These are phyloP conservation scores for Apiospora koreana DNA, from an alignment of 2,329 filamentous ascomycete genomes.

Conservation along the genomic window DNA sequence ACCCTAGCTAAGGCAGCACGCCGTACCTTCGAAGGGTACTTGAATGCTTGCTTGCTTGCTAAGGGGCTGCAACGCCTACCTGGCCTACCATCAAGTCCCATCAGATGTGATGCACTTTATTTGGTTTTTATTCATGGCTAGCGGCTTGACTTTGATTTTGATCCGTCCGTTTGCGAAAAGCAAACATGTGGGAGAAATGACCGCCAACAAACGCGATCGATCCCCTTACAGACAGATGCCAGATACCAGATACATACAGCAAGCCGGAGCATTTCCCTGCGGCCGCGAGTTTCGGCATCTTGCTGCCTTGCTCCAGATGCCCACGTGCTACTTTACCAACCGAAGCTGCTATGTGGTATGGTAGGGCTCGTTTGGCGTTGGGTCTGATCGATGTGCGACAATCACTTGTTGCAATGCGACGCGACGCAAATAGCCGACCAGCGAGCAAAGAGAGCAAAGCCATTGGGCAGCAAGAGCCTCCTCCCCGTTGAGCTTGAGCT, in stretches of 20 bases:
- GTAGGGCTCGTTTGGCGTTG: slow-evolving; percentile 11
- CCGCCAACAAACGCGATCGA: neutral
- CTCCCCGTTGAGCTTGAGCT: neutral
- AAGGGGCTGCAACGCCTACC: neutral
- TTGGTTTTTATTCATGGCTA: slow-evolving; percentile 1
- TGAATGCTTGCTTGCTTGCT: neutral
- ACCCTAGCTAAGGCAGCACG: slow-evolving; percentile 1
- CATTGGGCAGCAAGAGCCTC: slow-evolving; percentile 10
- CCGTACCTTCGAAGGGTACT: neutral
- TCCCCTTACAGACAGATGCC: neutral
- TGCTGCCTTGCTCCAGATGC: slow-evolving; percentile 2
- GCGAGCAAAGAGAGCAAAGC: neutral
- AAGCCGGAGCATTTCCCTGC: neutral
- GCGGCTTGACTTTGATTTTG: slow-evolving; percentile 4
- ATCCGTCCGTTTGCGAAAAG: slow-evolving; percentile 3
- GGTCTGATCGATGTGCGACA: slow-evolving; percentile 13
- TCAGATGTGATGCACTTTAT: slow-evolving; percentile 1
- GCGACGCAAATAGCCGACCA: neutral
- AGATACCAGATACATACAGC: no score
- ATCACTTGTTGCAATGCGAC: slow-evolving; percentile 6
- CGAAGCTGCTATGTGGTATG: neutral
- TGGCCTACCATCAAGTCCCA: neutral
- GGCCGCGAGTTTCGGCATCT: slow-evolving; percentile 2
- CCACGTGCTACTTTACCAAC: slow-evolving; percentile 2
- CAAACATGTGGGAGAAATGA: slow-evolving; percentile 3